Evolutionary conservation across 2,329 filamentous ascomycete species (phyloP).

Genomic region (Tolypocladium cylindrosporum): DNA sequence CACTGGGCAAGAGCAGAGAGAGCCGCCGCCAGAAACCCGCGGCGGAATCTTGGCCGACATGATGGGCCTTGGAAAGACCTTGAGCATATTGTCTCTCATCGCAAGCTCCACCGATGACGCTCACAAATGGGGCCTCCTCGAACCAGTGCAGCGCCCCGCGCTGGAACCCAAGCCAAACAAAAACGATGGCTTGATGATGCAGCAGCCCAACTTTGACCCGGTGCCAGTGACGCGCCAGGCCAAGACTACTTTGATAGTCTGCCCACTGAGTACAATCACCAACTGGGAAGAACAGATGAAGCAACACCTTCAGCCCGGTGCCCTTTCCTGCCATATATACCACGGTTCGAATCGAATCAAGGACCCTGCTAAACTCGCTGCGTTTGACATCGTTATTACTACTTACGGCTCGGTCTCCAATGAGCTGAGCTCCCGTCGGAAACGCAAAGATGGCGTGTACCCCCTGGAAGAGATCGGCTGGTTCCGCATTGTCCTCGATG

Average conservation of each 20-base stretch:
- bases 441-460: constrained; percentile 46
- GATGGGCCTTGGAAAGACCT: constrained; percentile 81
- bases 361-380: constrained; percentile 55
- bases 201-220: constrained; percentile 33
- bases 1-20: constrained; percentile 54
- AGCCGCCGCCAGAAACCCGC: constrained; percentile 54
- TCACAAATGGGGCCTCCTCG: constrained; percentile 45
- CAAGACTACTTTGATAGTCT: constrained; percentile 75
- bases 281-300: constrained; percentile 95
- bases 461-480: constrained; percentile 74
- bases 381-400: constrained; percentile 79
- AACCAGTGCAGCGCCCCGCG: constrained; percentile 38
- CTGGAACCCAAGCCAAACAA: constrained; percentile 27
- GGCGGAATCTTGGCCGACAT: constrained; percentile 74
- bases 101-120: constrained; percentile 55
- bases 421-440: constrained; percentile 58
- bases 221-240: constrained; percentile 54
- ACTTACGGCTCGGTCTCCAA: constrained; percentile 84
- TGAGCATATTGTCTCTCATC: constrained; percentile 77
- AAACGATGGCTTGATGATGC: constrained; percentile 15
- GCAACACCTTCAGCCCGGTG: constrained; percentile 58
- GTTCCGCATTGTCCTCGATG: constrained; percentile 90
- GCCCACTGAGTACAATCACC: constrained; percentile 78
- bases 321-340: constrained; percentile 70
- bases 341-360: constrained; percentile 71